Evolutionary conservation across 2,329 filamentous ascomycete genomes (phyloP), one percentile per base, ranked within the genome.

Genomic region (Claviceps humidiphila): DNA sequence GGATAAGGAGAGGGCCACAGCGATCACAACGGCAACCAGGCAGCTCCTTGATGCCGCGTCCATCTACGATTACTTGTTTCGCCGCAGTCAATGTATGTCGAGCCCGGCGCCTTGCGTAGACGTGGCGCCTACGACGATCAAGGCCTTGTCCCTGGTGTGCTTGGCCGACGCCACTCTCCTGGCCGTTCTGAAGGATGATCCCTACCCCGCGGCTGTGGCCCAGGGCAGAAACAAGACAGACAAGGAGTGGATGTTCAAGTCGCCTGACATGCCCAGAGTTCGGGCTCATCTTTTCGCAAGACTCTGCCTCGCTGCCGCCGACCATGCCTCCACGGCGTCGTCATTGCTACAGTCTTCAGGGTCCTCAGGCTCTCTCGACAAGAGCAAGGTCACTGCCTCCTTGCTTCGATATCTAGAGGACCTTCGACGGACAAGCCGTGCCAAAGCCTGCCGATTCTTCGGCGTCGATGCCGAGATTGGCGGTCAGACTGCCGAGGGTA

Each of bases 221-320:
- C 87, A 95, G 61, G 81, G 84, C 53, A 78, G 90, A 47, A 94
- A 95, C 63, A 80, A 84, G 51, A 82, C 84, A 58, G 89, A 90
- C 66, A 89, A 80, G 55, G 91, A 97, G 58, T 98, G 91, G 91
- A 97, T 97, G 89, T 94, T 93, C 66, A 88, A 86, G 61, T 80
- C 89, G 0, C 89, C 91, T 0, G 82, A 89, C 49, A 87, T 96
- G 48, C 86, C 89, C 34, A 90, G 91, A 63, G 89, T 95, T 17
- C 82, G 91, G 47, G 89, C 89, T 8, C 84, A 94, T 61, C 74
- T 98, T 1, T 94, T 94, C 63, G 89, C 89, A 1, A 77, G 91
- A 1, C 73, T 97, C 7, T 97, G 89, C 64, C 76, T 97, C 11
- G 88, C 89, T 0, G 88, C 90, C 0, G 84, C 87, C 0, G 90